Percentiles rank a stretch among this genome's conserved stretches.
Conservation (phyloP, 2,329 filamentous ascomycete species). For the Tolypocladium inflatum region DNA sequence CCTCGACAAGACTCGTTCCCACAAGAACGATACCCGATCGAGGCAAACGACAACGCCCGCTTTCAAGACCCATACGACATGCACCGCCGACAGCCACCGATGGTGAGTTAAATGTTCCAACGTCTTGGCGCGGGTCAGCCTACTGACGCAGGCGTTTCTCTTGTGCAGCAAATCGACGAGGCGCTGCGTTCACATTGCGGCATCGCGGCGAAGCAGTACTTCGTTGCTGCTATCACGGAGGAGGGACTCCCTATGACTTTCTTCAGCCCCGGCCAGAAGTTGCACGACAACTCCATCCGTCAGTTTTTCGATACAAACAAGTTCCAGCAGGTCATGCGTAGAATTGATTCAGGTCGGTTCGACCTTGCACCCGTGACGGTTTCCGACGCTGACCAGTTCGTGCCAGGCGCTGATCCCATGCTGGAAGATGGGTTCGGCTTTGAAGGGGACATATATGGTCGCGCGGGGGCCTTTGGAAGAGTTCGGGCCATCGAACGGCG, state of each 20-base stretch:
- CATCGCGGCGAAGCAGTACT: constrained; percentile 41
- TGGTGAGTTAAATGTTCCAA: constrained; percentile 19
- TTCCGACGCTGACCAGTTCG: not conserved
- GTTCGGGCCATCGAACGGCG: constrained; percentile 18
- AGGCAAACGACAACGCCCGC: constrained; percentile 21
- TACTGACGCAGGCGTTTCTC: constrained; percentile 1
- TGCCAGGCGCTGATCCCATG: constrained; percentile 21
- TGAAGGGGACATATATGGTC: constrained; percentile 14
- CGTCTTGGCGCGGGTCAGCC: not conserved
- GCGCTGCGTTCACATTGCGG: constrained; percentile 42
- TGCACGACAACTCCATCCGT: constrained; percentile 27
- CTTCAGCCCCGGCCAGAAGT: constrained; percentile 29
- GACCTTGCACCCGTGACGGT: not conserved
- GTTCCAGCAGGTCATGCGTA: constrained; percentile 29
- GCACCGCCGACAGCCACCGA: constrained; percentile 25
- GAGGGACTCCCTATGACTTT: constrained; percentile 37
- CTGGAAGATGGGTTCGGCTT: constrained; percentile 21
- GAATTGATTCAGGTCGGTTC: constrained; percentile 27
- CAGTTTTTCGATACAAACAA: constrained; percentile 37
- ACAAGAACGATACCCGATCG: constrained; percentile 18
- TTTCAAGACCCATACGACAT: constrained; percentile 24
- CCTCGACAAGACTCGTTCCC: constrained; percentile 20
- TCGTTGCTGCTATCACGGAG: constrained; percentile 40
- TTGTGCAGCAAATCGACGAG: constrained; percentile 35
- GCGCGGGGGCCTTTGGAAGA: constrained; percentile 14